Base-by-base conservation (phyloP, 345 rosid genomes). In the Zanthoxylum bungeanum region DNA sequence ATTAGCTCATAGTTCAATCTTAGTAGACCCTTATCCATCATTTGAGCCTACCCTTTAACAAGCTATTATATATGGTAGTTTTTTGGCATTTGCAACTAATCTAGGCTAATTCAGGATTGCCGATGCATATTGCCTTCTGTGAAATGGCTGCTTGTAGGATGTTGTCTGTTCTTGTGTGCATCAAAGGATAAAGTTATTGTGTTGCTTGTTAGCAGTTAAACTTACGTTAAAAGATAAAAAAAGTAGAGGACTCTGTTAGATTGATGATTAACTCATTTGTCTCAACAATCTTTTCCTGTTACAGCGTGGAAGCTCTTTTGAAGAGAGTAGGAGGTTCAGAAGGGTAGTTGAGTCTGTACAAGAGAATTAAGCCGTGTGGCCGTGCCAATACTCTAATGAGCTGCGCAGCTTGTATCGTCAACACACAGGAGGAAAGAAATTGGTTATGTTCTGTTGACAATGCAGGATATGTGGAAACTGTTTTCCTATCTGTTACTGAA, bases 301-400 rank as follows among this genome's bases (percentile, higher is more conserved):
- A 79, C 79, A 85, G 89, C 77, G 30, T 85, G 85, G 87, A 81
- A 83, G 68, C n/a, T n/a, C n/a, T 66, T 73, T 71, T 85, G 84
- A 86, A 70, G 76, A 31, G 28, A 58, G 56, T 57, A 37, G 12
- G 60, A 14, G 65, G 66, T 37, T 49, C 19, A 9, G 28, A 59
- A 27, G n/a, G 34, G 69, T 19, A 24, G 37, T 33, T 40, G 47
- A 49, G 65, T 63, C 51, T 56, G 57, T 7, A 22, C 21, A 27
- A 49, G 62, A 69, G 67, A 46, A 72, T 31, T 25, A 37, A 44
- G 78, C 12, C 40, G 77, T n/a, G n/a, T n/a, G n/a, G n/a, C n/a
- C n/a, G n/a, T n/a, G n/a, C n/a, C 72, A 3, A 10, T 46, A 27
- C 55, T 66, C 9, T 42, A 40, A 52, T 2, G 19, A 59, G 64